Evolutionary conservation across 2,329 filamentous ascomycete genomes (phyloP).

Genomic region (Dothidotthia symphoricarpi): DNA sequence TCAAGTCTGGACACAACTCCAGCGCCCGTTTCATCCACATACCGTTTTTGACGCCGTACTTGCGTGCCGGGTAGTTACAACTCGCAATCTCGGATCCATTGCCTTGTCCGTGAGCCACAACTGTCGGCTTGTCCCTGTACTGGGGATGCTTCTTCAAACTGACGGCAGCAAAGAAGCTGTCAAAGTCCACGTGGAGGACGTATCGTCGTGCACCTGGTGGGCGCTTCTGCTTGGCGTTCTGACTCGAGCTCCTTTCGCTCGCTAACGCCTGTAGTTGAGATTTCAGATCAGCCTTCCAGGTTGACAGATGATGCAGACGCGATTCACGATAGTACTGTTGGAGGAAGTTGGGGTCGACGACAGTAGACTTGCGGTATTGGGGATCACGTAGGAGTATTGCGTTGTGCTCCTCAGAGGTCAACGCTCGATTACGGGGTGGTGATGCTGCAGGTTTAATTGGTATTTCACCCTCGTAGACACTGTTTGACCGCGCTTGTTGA

Average conservation of each 20-base stretch:
- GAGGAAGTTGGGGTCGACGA: slow-evolving; percentile 88
- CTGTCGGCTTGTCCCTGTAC: slow-evolving; percentile 73
- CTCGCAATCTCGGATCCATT: slow-evolving; percentile 92
- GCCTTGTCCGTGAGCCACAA: slow-evolving; percentile 83
- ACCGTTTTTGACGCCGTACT: slow-evolving; percentile 87
- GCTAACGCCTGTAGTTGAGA: slow-evolving; percentile 80
- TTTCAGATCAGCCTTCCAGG: slow-evolving; percentile 95
- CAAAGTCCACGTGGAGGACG: slow-evolving; percentile 94
- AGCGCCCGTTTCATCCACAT: slow-evolving; percentile 98
- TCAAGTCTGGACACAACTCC: slow-evolving; percentile 78
- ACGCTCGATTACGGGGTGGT: slow-evolving; percentile 25
- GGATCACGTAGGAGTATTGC: slow-evolving; percentile 80
- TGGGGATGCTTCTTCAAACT: slow-evolving; percentile 78
- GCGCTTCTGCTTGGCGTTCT: slow-evolving; percentile 53
- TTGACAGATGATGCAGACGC: slow-evolving; percentile 88
- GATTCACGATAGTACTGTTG: slow-evolving; percentile 96
- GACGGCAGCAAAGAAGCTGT: slow-evolving; percentile 96
- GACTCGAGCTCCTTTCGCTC: slow-evolving; percentile 61
- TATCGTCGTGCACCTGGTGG: slow-evolving; percentile 70
- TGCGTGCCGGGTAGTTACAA: slow-evolving; percentile 89
- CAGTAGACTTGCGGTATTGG: slow-evolving; percentile 80
- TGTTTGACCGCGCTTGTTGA: slow-evolving; percentile 1
- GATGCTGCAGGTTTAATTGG: slow-evolving; percentile 1
- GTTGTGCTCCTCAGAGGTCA: slow-evolving; percentile 94
- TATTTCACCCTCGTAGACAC: slow-evolving; percentile 6